Conservation (phyloP, 1,284 basidiomycete genomes). For the Cerrena zonata region DNA sequence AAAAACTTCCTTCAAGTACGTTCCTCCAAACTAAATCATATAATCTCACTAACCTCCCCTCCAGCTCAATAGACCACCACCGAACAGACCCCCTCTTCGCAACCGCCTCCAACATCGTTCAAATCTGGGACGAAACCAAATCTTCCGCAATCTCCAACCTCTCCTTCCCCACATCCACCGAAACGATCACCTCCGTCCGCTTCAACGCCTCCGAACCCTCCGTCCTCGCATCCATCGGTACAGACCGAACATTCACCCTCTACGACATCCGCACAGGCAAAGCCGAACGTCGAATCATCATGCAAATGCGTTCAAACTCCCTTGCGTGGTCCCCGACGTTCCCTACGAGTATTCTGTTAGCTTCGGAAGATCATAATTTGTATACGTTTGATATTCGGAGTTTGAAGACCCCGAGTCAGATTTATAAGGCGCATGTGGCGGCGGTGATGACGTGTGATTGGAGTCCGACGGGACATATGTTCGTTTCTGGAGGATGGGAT, state of each 20-base stretch:
- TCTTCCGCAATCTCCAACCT: slow-evolving; percentile 75
- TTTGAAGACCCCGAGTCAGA: slow-evolving; percentile 78
- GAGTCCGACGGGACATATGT: slow-evolving; percentile 93
- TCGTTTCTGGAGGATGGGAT: slow-evolving; percentile 95
- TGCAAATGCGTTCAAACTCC: slow-evolving; percentile 88
- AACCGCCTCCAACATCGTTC: slow-evolving; percentile 88
- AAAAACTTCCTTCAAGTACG: slow-evolving; percentile 84
- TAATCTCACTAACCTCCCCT: slow-evolving; percentile 8
- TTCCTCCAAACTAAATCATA: slow-evolving; percentile 6
- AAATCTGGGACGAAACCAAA: slow-evolving; percentile 97
- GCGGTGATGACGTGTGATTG: slow-evolving; percentile 92
- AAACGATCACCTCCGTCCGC: slow-evolving; percentile 81
- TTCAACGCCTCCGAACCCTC: slow-evolving; percentile 94
- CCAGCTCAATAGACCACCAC: slow-evolving; percentile 91
- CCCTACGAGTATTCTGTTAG: slow-evolving; percentile 86
- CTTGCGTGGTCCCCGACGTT: slow-evolving; percentile 94
- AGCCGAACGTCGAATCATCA: slow-evolving; percentile 84
- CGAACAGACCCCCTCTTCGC: slow-evolving; percentile 83
- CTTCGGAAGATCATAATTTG: slow-evolving; percentile 96
- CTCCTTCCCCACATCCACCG: slow-evolving; percentile 76
- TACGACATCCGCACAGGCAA: slow-evolving; percentile 96
- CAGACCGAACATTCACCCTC: slow-evolving; percentile 90
- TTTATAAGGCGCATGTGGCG: slow-evolving; percentile 96
- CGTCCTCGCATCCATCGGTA: slow-evolving; percentile 88
- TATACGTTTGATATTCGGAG: slow-evolving; percentile 97